Conservation (phyloP, 306 rosid genomes). For the Lupinus albus region DNA sequence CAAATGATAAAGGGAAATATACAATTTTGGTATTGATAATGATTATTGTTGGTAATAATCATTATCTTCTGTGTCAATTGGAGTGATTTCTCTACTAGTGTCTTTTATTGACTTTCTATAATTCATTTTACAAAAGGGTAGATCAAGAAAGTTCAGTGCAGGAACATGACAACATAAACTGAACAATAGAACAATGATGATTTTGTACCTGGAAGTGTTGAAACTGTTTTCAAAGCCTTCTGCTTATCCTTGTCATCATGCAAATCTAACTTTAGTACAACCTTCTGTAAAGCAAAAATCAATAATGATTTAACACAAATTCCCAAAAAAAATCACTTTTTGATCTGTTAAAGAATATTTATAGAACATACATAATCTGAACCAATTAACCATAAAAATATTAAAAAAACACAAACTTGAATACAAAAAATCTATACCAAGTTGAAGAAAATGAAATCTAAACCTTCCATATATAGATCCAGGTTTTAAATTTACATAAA, state of each 20-base stretch:
- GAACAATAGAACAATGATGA: constrained; percentile 17
- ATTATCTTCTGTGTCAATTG: too few relatives aligned
- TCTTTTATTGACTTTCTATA: not conserved
- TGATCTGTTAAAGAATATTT: not conserved
- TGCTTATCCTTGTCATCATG: constrained; percentile 82
- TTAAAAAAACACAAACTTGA: not conserved
- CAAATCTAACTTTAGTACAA: constrained; percentile 75
- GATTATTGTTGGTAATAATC: too few relatives aligned
- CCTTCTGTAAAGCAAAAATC: constrained; percentile 60
- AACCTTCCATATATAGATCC: not conserved
- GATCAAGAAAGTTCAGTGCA: not conserved
- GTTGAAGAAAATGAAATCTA: constrained; percentile 17
- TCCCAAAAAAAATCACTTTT: not conserved
- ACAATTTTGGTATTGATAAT: too few relatives aligned
- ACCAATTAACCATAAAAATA: not conserved
- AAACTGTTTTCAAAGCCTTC: constrained; percentile 85
- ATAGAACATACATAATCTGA: constrained; percentile 25
- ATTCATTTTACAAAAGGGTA: not conserved
- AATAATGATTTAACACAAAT: constrained; percentile 40
- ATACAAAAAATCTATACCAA: constrained; percentile 26
- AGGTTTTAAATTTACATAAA: constrained; percentile 17
- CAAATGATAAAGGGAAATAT: too few relatives aligned
- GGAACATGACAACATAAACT: not conserved
- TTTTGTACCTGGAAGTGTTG: constrained; percentile 73
- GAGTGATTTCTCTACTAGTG: not conserved